Conservation (phyloP, 1,284 basidiomycete species). For the Naganishia liquefaciens region DNA sequence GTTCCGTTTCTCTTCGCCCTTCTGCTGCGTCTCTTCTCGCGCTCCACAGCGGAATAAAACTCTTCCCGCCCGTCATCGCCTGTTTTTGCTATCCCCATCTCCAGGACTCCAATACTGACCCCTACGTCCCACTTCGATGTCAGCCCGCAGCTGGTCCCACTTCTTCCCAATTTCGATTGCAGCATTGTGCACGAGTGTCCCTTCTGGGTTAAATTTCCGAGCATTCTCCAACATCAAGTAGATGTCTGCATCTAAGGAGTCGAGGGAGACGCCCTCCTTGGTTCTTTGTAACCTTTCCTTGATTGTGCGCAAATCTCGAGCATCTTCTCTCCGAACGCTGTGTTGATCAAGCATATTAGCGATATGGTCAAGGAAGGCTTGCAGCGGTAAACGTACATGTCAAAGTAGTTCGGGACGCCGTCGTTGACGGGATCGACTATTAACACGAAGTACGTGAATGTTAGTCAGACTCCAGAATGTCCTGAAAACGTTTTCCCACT, state of each 20-base stretch:
- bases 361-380: background rate
- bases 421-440: conserved; percentile 48
- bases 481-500: conserved; percentile 8
- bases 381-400: conserved; percentile 42
- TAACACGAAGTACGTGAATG: background rate
- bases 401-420: conserved; percentile 49
- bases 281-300: background rate
- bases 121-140: conserved; percentile 17
- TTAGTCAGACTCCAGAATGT: conserved; percentile 18
- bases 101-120: conserved; percentile 8
- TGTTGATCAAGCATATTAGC: background rate
- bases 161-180: conserved; percentile 20
- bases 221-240: conserved; percentile 52
- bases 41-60: no score
- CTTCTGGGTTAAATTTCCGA: conserved; percentile 44
- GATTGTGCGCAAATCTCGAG: conserved; percentile 25
- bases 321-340: conserved; percentile 25
- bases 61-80: background rate
- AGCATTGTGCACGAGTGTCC: background rate
- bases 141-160: conserved; percentile 26
- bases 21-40: no score
- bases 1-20: no score
- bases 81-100: background rate
- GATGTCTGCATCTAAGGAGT: conserved; percentile 48
- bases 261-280: conserved; percentile 41